Base-by-base conservation (phyloP, 305 asterid species). In the Fraxinus platypoda region DNA sequence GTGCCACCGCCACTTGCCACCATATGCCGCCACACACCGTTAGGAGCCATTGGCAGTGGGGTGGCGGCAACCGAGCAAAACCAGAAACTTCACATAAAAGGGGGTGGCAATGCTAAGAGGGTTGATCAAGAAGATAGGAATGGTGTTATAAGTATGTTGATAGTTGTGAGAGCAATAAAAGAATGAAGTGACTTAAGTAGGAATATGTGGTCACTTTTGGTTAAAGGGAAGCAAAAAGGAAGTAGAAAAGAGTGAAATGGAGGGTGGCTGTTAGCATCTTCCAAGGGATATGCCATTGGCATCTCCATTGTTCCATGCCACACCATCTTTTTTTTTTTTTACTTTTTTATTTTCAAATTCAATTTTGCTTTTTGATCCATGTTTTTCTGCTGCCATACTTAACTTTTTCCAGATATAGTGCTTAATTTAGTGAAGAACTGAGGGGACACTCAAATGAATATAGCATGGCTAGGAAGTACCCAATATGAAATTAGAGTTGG, bases 221-320 rank as follows among this genome's bases (percentile, higher is more conserved):
- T 46, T 75, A 83, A 85, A 90, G 86, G 79, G 80, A 30, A 68
- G 78, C 78, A 52, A 78, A 88, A 86, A 82, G 84, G 35, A 81
- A 35, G 79, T 21, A 72, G 34, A 77, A 80, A 76, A 75, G 78
- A 68, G 83, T 37, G 74, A 76, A 75, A 34, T 49, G 74, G 66
- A 49, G 78, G 59, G 76, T 76, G 80, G 79, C 82, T 74, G 74
- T 78, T 62, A 68, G 94, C 89, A 91, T 91, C 92, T 91, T 86
- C 89, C 86, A 81, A 1, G 54, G 94, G 87, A 91, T 91, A 91
- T 91, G 80, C 94, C 91, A 54, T 90, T 82, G 84, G 88, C 91
- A 87, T 85, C 86, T 89, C 82, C 86, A 87, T 87, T 80, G 77
- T 77, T 78, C 79, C 86, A 85, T 88, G 72, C 79, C 77, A 57